Percentiles rank a stretch among this genome's conserved stretches.
phyloP scores from a whole-genome alignment of 495 filamentous ascomycete genomes.

The Aspergillus coremiiformis region DNA sequence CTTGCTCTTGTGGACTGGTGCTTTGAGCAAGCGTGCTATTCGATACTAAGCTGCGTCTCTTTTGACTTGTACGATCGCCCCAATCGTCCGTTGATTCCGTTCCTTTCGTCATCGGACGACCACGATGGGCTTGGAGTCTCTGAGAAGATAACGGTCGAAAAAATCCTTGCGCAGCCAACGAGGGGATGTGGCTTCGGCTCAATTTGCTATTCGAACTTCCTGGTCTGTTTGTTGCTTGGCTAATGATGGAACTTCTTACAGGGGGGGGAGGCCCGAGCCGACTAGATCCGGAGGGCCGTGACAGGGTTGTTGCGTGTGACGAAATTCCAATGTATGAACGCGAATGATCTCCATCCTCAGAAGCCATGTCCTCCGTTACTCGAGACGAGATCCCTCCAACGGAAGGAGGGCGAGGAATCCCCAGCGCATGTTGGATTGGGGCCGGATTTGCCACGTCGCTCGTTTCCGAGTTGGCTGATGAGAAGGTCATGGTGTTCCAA shows the following conservation, averaged over 20 bases:
- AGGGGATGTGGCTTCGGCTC: slow-evolving; percentile 83
- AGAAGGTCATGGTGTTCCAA: slow-evolving; percentile 20
- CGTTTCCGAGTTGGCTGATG: slow-evolving; percentile 21
- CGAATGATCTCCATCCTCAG: slow-evolving; percentile 44
- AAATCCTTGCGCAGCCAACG: slow-evolving; percentile 81
- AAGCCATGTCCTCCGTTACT: slow-evolving; percentile 65
- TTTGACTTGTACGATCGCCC: slow-evolving; percentile 37
- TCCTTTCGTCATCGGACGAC: slow-evolving; percentile 42
- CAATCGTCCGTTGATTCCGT: slow-evolving; percentile 36
- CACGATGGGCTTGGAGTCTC: slow-evolving; percentile 83
- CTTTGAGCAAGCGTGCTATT: slow-evolving; percentile 35
- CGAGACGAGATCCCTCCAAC: slow-evolving; percentile 68
- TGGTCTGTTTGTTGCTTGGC: slow-evolving; percentile 44
- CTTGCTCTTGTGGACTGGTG: slow-evolving; percentile 37
- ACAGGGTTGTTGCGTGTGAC: slow-evolving; percentile 38
- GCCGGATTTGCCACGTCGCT: slow-evolving; percentile 20
- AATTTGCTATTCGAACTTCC: slow-evolving; percentile 62
- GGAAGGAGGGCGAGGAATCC: slow-evolving; percentile 40
- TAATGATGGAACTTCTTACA: slow-evolving; percentile 30
- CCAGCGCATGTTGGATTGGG: slow-evolving; percentile 28
- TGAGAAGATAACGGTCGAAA: slow-evolving; percentile 97
- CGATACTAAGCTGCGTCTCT: slow-evolving; percentile 45
- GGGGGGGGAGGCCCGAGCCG: slow-evolving; percentile 42
- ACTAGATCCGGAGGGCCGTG: slow-evolving; percentile 38
- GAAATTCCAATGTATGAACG: slow-evolving; percentile 31